Evolutionary conservation across 768 basidiomycete genomes (phyloP), one percentile per base, ranked within the genome.

Genomic region (Trametes cingulata): DNA sequence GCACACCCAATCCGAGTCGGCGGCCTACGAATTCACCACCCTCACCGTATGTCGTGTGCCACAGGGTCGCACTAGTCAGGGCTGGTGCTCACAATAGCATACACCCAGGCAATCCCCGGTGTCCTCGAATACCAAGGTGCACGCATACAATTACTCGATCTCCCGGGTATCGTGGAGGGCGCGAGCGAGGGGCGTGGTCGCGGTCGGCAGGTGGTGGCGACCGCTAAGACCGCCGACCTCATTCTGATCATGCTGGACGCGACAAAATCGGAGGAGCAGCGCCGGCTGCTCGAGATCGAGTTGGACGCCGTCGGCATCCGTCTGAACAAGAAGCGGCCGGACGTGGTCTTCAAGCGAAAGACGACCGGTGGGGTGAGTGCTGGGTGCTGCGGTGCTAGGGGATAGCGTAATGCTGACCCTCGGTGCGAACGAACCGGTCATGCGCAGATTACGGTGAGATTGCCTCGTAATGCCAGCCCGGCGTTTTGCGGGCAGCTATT

Each of bases 261-360:
- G 13, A 95, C 92, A 10, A 96, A 96, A 73, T 90, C 88, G 12
- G 90, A 94, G 43, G 93, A 98, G 73, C 97, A 99, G 69, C 86
- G 88, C 56, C 78, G 84, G 49, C 79, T 96, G 60, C 78, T 98
- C 24, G 97, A 98, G 73, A 82, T 91, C 37, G 97, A 99, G 74
- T 78, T 99, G 17, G 97, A 99, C 69, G 92, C 95, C 5, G 95
- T 99, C 39, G 97, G 97, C 3, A 98, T 99, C 63, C 83, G 97
- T 46, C 74, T 99, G 63, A 99, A 99, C 76, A 91, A 90, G 68
- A 79, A 75, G 57, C 90, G 85, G 69, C 97, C 97, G 1, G 97
- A 99, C 70, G 87, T 98, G 6, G 91, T 97, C 1, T 95, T 98
- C 81, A 98, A 95, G 76, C 87, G 85, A 66, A 93, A 90, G 70